Conservation (phyloP, 2,329 filamentous ascomycete species). For the Fusarium sp. region DNA sequence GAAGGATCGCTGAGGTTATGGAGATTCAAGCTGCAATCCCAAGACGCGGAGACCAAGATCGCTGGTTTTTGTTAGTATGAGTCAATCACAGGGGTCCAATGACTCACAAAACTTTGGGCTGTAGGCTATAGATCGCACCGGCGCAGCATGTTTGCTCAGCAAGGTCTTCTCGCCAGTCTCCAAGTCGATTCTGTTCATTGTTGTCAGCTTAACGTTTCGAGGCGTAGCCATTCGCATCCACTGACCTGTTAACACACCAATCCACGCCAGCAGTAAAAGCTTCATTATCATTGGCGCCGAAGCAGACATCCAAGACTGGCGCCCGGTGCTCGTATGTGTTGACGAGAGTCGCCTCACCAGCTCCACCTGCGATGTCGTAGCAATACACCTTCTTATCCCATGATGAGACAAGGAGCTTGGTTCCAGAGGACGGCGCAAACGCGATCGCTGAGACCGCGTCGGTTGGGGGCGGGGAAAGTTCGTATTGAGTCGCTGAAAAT, state of each 20-base stretch:
- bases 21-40: conserved; percentile 90
- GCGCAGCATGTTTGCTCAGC: conserved; percentile 79
- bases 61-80: conserved; percentile 50
- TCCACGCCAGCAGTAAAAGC: conserved; percentile 89
- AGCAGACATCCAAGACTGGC: conserved; percentile 91
- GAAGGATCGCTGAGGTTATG: conserved; percentile 69
- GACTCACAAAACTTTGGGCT: conserved; percentile 72
- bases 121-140: conserved; percentile 86
- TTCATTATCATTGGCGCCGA: conserved; percentile 81
- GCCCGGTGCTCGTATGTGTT: conserved; percentile 81
- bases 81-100: not conserved
- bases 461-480: conserved; percentile 80
- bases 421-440: conserved; percentile 81
- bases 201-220: conserved; percentile 16
- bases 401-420: conserved; percentile 85
- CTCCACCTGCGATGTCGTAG: conserved; percentile 75
- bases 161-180: conserved; percentile 75
- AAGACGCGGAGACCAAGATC: conserved; percentile 87
- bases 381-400: conserved; percentile 94
- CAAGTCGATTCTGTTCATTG: conserved; percentile 67
- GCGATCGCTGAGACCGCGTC: conserved; percentile 88
- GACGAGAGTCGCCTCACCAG: conserved; percentile 65
- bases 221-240: not conserved
- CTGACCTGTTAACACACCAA: conserved; percentile 79
- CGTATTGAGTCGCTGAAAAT: conserved; percentile 73